Evolutionary conservation across 345 rosid species (phyloP).

Genomic region (Moricandia moricandioides): DNA sequence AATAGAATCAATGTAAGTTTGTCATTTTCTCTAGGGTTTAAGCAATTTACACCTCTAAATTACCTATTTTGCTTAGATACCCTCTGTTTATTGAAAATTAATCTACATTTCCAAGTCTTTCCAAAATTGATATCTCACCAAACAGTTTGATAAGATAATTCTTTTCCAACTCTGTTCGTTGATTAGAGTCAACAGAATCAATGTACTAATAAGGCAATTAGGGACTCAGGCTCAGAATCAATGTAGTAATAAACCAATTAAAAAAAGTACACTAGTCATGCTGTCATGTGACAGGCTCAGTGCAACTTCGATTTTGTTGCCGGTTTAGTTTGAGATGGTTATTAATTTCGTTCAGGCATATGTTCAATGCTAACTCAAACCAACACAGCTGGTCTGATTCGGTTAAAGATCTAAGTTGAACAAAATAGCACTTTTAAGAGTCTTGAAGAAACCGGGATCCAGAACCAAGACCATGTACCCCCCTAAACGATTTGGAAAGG

Average conservation of each 20-base stretch:
- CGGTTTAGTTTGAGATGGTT: not conserved
- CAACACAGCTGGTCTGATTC: not conserved
- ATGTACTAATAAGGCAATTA: not conserved
- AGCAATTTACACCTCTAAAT: constrained; percentile 11
- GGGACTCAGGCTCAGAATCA: not conserved
- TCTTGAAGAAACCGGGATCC: not conserved
- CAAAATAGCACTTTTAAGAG: not conserved
- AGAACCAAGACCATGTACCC: not conserved
- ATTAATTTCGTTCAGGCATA: not conserved
- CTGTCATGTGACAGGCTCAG: not conserved
- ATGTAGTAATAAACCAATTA: not conserved
- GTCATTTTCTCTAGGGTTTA: constrained; percentile 26
- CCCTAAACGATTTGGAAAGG: constrained; percentile 4
- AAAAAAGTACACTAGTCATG: too few relatives aligned
- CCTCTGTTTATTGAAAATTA: not conserved
- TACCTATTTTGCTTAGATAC: not conserved
- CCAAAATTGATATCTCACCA: not conserved
- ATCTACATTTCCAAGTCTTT: not conserved
- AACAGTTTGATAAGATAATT: not conserved
- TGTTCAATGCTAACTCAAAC: not conserved
- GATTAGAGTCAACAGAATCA: constrained; percentile 9
- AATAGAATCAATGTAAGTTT: not conserved
- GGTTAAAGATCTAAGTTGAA: not conserved
- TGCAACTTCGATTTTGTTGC: too few relatives aligned
- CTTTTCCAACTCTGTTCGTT: not conserved